phyloP scores from a whole-genome alignment of 2,329 filamentous ascomycete genomes.

The Lomentospora prolificans region DNA sequence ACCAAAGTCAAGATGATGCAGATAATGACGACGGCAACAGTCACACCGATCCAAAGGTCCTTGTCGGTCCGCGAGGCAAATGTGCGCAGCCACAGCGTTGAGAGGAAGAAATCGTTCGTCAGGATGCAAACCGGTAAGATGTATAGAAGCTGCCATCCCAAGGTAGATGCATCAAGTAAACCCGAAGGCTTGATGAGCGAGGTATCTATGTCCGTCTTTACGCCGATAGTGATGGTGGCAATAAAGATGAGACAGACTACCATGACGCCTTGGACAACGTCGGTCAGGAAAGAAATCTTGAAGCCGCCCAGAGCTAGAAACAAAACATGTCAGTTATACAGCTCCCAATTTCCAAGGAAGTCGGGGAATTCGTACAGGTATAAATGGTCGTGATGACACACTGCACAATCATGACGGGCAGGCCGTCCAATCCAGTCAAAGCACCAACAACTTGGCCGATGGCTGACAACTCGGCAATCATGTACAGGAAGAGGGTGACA shows the following conservation, averaged over 20 bases:
- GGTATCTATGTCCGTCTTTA: constrained; percentile 61
- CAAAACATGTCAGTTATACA: not conserved
- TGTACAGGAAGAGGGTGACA: constrained; percentile 76
- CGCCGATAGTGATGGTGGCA: constrained; percentile 68
- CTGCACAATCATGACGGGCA: constrained; percentile 69
- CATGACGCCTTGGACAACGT: constrained; percentile 73
- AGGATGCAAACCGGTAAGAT: constrained; percentile 72
- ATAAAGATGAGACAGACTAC: constrained; percentile 66
- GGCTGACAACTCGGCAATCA: constrained; percentile 75
- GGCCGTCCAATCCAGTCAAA: constrained; percentile 62
- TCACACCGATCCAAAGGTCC: constrained; percentile 65
- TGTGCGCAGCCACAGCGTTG: constrained; percentile 74
- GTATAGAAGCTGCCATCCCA: constrained; percentile 81
- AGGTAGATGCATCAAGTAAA: constrained; percentile 55
- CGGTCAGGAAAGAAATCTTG: constrained; percentile 74
- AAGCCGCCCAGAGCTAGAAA: constrained; percentile 68
- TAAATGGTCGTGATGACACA: constrained; percentile 73
- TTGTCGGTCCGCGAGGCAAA: constrained; percentile 72
- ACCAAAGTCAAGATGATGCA: constrained; percentile 64
- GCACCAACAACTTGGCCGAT: constrained; percentile 68
- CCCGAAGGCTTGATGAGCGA: constrained; percentile 59
- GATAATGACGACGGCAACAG: constrained; percentile 55
- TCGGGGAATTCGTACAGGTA: constrained; percentile 51
- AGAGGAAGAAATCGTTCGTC: constrained; percentile 82
- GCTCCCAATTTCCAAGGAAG: not conserved